A percentile compares a stretch with the other conserved stretches of the same genome.
phyloP scores from a whole-genome alignment of 352 stramenopile species.

The Globisporangium paroecandrum region DNA sequence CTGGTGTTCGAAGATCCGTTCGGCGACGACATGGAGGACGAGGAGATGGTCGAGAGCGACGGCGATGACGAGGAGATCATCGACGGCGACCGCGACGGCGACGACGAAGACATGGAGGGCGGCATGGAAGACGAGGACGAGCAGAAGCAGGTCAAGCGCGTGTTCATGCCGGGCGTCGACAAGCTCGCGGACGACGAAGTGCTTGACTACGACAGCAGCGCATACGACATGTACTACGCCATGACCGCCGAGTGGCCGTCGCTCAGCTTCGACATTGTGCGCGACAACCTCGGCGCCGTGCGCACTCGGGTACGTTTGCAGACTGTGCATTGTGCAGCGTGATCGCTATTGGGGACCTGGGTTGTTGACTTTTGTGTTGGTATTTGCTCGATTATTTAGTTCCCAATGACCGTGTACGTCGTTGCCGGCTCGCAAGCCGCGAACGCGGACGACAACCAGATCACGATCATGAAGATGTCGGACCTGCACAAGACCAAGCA shows the following conservation, averaged over 20 bases:
- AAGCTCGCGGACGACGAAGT: conserved; percentile 90
- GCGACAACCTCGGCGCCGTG: conserved; percentile 93
- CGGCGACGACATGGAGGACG: conserved; percentile 87
- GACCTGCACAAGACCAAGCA: conserved; percentile 95
- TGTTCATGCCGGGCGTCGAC: conserved; percentile 93
- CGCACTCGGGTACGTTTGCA: conserved; percentile 51
- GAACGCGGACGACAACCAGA: conserved; percentile 91
- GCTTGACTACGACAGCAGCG: conserved; percentile 98
- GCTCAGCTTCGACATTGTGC: conserved; percentile 97
- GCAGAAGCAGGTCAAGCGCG: conserved; percentile 69
- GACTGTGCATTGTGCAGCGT: neutral
- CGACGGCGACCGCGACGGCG: conserved; percentile 36
- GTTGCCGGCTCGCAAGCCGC: conserved; percentile 96
- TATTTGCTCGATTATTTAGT: conserved; percentile 33
- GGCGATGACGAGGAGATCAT: conserved; percentile 65
- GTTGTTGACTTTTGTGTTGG: neutral
- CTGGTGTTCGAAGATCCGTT: conserved; percentile 89
- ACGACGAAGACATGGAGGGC: conserved; percentile 50
- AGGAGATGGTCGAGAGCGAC: conserved; percentile 87
- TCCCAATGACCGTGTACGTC: conserved; percentile 95
- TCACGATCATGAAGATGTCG: conserved; percentile 98
- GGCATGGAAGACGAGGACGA: conserved; percentile 64
- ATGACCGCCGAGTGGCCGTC: conserved; percentile 97
- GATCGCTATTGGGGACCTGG: neutral
- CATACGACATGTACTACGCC: conserved; percentile 99